Conservation (phyloP, 192 early-diverging fungal species). For the Gaertneriomyces sp. region DNA sequence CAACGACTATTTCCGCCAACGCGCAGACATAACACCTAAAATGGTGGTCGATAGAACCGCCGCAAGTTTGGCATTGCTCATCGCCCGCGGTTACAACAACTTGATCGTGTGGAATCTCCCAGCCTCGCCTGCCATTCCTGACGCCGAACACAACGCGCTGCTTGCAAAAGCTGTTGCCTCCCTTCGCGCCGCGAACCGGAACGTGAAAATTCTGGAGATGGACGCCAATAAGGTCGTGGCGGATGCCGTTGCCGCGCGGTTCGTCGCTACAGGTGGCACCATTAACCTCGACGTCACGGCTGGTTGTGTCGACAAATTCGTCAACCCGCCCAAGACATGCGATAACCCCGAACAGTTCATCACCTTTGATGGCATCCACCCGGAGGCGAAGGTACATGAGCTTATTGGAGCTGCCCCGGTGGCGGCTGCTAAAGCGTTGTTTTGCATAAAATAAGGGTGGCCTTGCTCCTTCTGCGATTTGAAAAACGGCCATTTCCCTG, state of each 20-base stretch:
- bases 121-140: neutral
- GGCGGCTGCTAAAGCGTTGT: too few relatives aligned
- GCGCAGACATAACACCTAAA: neutral
- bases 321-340: neutral
- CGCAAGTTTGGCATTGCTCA: neutral
- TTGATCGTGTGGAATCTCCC: conserved; percentile 5
- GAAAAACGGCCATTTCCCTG: too few relatives aligned
- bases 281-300: neutral
- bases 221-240: neutral
- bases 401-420: too few relatives aligned
- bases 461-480: too few relatives aligned
- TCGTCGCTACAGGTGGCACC: neutral
- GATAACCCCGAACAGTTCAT: neutral
- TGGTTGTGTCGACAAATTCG: neutral
- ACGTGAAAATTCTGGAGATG: conserved; percentile 1
- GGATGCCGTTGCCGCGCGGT: neutral
- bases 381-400: neutral
- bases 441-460: too few relatives aligned
- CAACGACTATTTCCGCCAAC: neutral
- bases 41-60: neutral
- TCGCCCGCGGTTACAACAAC: conserved; percentile 6
- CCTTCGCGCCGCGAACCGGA: neutral
- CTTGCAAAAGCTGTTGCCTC: neutral
- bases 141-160: neutral
- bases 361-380: conserved; percentile 3